Percentiles rank a stretch among this genome's conserved stretches.
Conservation (phyloP, 495 filamentous ascomycete species). For the Penicillium daleae region DNA sequence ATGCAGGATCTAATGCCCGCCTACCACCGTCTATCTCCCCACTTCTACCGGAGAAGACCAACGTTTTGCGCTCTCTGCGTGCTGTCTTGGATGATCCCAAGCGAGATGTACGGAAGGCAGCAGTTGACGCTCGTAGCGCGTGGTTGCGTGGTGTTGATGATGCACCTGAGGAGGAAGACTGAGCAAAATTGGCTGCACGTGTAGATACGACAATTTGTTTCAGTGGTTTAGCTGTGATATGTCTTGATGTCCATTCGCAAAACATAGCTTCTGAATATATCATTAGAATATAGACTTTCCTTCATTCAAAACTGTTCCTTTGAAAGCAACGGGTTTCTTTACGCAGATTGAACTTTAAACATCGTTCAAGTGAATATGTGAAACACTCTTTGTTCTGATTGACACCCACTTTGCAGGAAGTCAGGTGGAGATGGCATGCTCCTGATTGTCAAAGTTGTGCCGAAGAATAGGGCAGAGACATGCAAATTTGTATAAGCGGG, state of each 20-base stretch:
- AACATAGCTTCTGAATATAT: background rate
- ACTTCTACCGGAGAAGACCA: constrained; percentile 59
- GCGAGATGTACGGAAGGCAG: constrained; percentile 67
- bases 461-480: too few relatives aligned
- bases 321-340: too few relatives aligned
- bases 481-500: too few relatives aligned
- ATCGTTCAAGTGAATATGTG: background rate
- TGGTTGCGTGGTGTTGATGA: constrained; percentile 66
- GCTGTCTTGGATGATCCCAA: constrained; percentile 67
- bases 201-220: background rate
- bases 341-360: background rate
- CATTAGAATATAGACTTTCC: background rate
- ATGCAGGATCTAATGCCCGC: constrained; percentile 32
- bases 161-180: constrained; percentile 61
- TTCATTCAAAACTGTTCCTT: too few relatives aligned
- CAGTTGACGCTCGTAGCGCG: constrained; percentile 66
- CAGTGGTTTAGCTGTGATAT: background rate
- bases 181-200: constrained; percentile 4
- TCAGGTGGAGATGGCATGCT: too few relatives aligned
- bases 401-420: background rate
- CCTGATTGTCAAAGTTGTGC: background rate
- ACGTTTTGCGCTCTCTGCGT: constrained; percentile 59
- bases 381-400: background rate
- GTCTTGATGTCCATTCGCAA: background rate
- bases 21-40: constrained; percentile 45